A percentile compares a stretch with the other conserved stretches of the same genome.
Conservation (phyloP, 2,329 filamentous ascomycete genomes). For the Hypoxylon sp. region DNA sequence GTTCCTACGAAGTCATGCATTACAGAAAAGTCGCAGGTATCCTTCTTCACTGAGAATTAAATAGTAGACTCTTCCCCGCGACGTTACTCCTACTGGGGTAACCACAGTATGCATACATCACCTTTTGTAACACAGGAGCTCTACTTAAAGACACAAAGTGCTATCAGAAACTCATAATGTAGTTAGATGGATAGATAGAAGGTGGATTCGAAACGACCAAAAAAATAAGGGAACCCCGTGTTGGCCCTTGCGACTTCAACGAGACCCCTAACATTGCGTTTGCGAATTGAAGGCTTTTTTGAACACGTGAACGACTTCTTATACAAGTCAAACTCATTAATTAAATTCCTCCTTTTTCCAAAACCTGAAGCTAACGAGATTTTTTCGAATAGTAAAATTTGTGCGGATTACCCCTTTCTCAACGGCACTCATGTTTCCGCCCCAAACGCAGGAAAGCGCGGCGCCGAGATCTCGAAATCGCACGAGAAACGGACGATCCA, state of each 20-base stretch:
- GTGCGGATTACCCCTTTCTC: background rate
- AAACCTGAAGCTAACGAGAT: background rate
- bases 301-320: background rate
- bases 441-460: slow-evolving; percentile 26
- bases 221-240: no score
- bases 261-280: background rate
- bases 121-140: no score
- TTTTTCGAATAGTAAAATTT: background rate
- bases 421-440: slow-evolving; percentile 14
- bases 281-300: background rate
- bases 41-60: no score
- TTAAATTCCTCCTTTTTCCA: background rate
- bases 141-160: no score
- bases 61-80: no score
- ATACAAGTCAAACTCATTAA: background rate
- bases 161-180: no score
- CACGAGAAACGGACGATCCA: slow-evolving; percentile 35
- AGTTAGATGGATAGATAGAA: no score
- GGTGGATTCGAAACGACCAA: no score
- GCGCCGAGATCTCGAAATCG: slow-evolving; percentile 20
- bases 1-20: no score
- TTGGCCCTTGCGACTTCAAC: background rate
- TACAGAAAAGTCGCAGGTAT: no score
- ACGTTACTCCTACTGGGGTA: no score
- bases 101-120: no score